Base-by-base conservation (phyloP, 768 basidiomycete species). In the Termitomyces sp. region DNA sequence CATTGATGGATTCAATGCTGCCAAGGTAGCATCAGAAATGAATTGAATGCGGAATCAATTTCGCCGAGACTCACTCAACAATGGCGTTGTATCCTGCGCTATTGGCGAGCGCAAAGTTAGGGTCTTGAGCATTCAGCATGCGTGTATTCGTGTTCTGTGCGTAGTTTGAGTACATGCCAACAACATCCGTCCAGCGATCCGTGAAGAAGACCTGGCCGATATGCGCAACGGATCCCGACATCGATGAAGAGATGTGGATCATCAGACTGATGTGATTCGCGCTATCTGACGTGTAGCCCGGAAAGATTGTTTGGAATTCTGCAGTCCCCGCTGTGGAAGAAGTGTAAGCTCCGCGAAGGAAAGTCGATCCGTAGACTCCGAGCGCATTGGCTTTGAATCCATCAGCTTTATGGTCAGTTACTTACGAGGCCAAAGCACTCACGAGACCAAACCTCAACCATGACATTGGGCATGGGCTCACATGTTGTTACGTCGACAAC, bases 401-500 rank as follows among this genome's bases (percentile, higher is more conserved):
- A 55, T 55, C 24, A 55, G 54, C 18, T 16, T 42, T 39, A 48
- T 11, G 2, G 28, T 28, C 28, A 4, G 32, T 13, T 16, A 33
- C 36, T 18, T 15, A 39, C 38, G 51, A 59, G 55, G 16, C 9
- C 12, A n/a, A 40, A 50, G 7, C 32, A 53, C 62, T 59, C 32
- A 66, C 65, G 35, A 39, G 65, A 66, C 63, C 66, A 67, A 50
- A 67, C 53, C 42, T 80, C 78, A 28, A 80, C 76, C 73, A 78
- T 73, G 16, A 69, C 71, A 60, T 75, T 73, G 13, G 70, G 45
- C 49, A 78, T 65, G 2, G 78, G 76, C 60, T 76, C 55, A 70
- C 79, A 80, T 20, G 77, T 77, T n/a, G 71, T 66, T 2, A 74
- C 71, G 59, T 79, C 73, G 59, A 80, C 66, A 39, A 79, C 65